Conservation (phyloP, 148 eudicot genomes). For the Dysphania ambrosioides region DNA sequence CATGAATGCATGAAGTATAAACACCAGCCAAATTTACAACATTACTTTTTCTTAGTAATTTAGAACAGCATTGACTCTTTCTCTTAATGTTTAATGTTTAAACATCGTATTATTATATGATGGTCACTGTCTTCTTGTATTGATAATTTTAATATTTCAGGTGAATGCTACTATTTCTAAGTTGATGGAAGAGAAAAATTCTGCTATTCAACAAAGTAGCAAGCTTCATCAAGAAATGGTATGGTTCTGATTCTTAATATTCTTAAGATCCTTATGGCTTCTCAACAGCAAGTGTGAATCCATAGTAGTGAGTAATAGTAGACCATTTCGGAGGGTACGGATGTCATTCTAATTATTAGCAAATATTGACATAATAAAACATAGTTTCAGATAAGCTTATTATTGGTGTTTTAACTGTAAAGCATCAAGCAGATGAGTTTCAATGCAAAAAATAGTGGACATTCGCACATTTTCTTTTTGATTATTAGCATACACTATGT, state of each 20-base stretch:
- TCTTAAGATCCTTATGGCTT: neutral
- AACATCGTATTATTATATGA: neutral
- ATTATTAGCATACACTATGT: neutral
- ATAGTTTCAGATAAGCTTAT: no score
- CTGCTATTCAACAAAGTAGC: slow-evolving; percentile 54
- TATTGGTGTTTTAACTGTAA: no score
- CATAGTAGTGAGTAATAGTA: neutral
- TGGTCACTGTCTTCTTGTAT: neutral
- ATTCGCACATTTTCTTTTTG: neutral
- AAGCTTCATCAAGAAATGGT: slow-evolving; percentile 85
- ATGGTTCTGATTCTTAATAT: slow-evolving; percentile 16
- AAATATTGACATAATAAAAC: no score
- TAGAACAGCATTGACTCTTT: no score
- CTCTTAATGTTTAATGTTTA: neutral
- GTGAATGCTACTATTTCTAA: slow-evolving; percentile 46
- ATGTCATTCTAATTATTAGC: no score
- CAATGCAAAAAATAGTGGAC: no score
- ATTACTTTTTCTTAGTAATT: no score
- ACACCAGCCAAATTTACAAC: neutral
- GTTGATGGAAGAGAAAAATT: slow-evolving; percentile 68
- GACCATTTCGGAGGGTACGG: no score
- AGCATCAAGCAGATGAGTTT: no score
- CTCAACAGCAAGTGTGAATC: neutral
- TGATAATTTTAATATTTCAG: slow-evolving; percentile 36
- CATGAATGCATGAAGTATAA: neutral